Evolutionary conservation across 768 basidiomycete genomes (phyloP).

Genomic region (Guyanaporus albipodus): DNA sequence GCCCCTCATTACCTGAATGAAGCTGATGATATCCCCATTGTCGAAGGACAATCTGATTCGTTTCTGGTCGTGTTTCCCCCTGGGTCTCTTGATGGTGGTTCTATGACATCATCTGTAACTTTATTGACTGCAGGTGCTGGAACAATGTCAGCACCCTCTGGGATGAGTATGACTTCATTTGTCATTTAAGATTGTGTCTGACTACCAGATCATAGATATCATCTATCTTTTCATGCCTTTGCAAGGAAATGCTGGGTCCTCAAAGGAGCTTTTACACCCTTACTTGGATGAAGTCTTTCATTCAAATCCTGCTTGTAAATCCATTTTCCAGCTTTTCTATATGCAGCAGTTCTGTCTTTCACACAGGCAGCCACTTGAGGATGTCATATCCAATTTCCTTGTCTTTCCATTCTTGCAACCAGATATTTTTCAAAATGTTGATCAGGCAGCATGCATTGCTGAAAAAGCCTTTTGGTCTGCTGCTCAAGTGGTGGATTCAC

Average conservation of each 20-base stretch:
- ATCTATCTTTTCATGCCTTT: conserved; percentile 55
- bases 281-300: conserved; percentile 51
- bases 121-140: conserved; percentile 68
- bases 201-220: conserved; percentile 42
- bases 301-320: conserved; percentile 13
- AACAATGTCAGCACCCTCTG: conserved; percentile 68
- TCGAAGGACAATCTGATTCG: conserved; percentile 46
- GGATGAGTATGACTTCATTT: conserved; percentile 44
- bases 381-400: conserved; percentile 6
- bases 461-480: conserved; percentile 53
- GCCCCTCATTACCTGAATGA: conserved; percentile 29
- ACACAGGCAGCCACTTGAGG: neutral
- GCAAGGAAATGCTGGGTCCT: conserved; percentile 15
- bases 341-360: conserved; percentile 36
- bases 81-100: conserved; percentile 44
- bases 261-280: conserved; percentile 44
- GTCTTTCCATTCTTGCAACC: conserved; percentile 26
- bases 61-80: conserved; percentile 76
- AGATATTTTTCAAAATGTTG: conserved; percentile 49
- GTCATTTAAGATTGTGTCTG: neutral
- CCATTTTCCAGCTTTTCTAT: conserved; percentile 54
- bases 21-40: conserved; percentile 7
- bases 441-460: conserved; percentile 53
- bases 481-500: neutral
- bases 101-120: conserved; percentile 50